Conservation (phyloP, 2,329 filamentous ascomycete species). For the Aurifilum marmelostoma region DNA sequence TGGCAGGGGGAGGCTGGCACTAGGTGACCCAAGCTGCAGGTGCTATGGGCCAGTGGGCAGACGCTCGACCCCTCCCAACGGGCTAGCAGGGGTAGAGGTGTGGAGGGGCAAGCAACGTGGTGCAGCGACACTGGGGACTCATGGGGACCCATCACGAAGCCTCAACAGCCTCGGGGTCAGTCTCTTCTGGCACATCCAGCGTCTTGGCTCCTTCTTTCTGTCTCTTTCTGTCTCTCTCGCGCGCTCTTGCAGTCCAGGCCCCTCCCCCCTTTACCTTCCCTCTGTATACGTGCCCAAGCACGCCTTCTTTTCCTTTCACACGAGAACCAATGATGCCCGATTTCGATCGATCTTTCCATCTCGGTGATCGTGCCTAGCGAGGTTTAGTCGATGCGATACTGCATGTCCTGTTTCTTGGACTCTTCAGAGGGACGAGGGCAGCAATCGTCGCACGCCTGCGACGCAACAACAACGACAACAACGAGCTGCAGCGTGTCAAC, state of each 20-base stretch:
- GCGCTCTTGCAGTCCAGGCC: background rate
- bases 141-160: background rate
- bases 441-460: background rate
- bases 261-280: background rate
- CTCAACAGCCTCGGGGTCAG: constrained; percentile 16
- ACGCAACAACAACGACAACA: background rate
- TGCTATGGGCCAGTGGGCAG: background rate
- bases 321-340: background rate
- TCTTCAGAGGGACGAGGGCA: background rate
- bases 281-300: background rate
- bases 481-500: background rate
- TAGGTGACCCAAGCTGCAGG: constrained; percentile 5
- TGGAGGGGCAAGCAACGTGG: constrained; percentile 22
- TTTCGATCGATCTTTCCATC: background rate
- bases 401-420: background rate
- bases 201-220: background rate
- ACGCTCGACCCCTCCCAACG: background rate
- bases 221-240: background rate
- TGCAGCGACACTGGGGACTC: constrained; percentile 9
- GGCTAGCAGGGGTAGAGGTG: constrained; percentile 10
- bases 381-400: background rate
- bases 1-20: constrained; percentile 6
- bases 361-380: background rate
- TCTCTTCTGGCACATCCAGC: background rate
- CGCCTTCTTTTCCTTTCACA: background rate